These are phyloP conservation scores for Pilaira anomala DNA, from an alignment of 192 early-diverging fungal species.

Conservation along the genomic window DNA sequence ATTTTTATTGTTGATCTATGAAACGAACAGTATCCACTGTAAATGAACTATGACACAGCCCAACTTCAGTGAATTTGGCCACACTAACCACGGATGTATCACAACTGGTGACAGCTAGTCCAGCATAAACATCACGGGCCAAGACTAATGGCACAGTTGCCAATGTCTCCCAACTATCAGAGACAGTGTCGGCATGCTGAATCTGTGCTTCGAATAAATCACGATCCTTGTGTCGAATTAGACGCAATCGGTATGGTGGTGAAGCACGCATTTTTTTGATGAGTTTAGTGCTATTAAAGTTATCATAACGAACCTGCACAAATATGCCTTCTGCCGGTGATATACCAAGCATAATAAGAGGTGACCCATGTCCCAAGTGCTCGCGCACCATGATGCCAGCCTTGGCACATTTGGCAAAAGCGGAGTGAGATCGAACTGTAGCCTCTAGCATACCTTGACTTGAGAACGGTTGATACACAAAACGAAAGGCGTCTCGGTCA, in stretches of 20 bases:
- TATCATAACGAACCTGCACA: slow-evolving; percentile 16
- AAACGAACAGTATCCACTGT: not conserved
- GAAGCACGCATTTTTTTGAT: slow-evolving; percentile 20
- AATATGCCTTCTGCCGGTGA: slow-evolving; percentile 29
- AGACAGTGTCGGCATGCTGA: not conserved
- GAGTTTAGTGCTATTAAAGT: slow-evolving; percentile 7
- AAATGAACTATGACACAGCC: slow-evolving; percentile 7
- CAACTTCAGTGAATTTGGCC: slow-evolving; percentile 27
- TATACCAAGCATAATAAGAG: slow-evolving; percentile 25
- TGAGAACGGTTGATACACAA: slow-evolving; percentile 20
- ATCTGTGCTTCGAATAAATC: slow-evolving; percentile 19
- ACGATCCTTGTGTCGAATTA: slow-evolving; percentile 1
- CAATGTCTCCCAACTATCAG: slow-evolving; percentile 16
- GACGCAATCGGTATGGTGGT: slow-evolving; percentile 19
- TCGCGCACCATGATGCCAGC: slow-evolving; percentile 36
- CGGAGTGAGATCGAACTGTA: slow-evolving; percentile 21
- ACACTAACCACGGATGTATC: slow-evolving; percentile 29
- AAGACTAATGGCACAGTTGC: not conserved
- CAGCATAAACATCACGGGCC: slow-evolving; percentile 25
- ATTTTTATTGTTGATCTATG: slow-evolving; percentile 11
- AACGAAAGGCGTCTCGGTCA: slow-evolving; percentile 27
- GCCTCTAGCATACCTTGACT: slow-evolving; percentile 3
- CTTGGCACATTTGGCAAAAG: slow-evolving; percentile 32
- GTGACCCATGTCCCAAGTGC: slow-evolving; percentile 20
- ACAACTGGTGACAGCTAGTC: slow-evolving; percentile 30